Percentiles rank a stretch among this genome's conserved stretches.
Evolutionary conservation across 768 basidiomycete species (phyloP).

Genomic region (Auricularia heimuer): DNA sequence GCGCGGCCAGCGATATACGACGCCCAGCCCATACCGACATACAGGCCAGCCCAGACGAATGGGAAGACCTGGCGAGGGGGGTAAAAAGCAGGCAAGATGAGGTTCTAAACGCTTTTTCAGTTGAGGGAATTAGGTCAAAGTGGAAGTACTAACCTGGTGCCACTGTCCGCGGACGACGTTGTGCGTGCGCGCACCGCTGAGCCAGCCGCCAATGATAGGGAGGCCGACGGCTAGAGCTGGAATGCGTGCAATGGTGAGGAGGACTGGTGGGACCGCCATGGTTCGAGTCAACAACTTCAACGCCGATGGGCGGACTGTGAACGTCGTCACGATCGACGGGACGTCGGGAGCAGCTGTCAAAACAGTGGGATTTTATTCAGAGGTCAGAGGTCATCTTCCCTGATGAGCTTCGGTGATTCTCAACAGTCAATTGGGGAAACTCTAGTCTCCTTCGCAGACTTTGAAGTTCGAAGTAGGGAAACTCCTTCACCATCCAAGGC

Average conservation of each 20-base stretch:
- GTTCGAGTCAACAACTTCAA: neutral
- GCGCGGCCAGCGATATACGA: constrained; percentile 51
- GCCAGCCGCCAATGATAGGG: constrained; percentile 45
- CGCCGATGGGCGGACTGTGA: too few relatives aligned
- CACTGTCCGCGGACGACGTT: constrained; percentile 41
- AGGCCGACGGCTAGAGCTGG: constrained; percentile 49
- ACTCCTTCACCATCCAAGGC: too few relatives aligned
- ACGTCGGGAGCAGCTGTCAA: too few relatives aligned
- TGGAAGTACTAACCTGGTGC: constrained; percentile 40
- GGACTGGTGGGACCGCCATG: neutral
- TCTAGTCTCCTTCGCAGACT: too few relatives aligned
- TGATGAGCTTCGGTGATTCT: too few relatives aligned
- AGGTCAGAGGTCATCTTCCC: too few relatives aligned
- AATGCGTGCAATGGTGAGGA: constrained; percentile 1
- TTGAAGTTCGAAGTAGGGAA: too few relatives aligned
- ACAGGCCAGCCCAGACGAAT: constrained; percentile 46
- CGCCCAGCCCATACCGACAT: constrained; percentile 53
- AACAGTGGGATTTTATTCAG: too few relatives aligned
- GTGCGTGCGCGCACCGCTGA: constrained; percentile 39
- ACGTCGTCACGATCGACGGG: too few relatives aligned
- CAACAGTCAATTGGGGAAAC: too few relatives aligned
- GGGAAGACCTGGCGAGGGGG: constrained; percentile 47
- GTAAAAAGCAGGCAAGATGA: constrained; percentile 40
- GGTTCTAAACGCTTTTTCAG: constrained; percentile 25
- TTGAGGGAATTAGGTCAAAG: neutral